These are phyloP conservation scores for Chenopodium berlandieri DNA, from an alignment of 148 eudicot genomes.

Conservation along the genomic window DNA sequence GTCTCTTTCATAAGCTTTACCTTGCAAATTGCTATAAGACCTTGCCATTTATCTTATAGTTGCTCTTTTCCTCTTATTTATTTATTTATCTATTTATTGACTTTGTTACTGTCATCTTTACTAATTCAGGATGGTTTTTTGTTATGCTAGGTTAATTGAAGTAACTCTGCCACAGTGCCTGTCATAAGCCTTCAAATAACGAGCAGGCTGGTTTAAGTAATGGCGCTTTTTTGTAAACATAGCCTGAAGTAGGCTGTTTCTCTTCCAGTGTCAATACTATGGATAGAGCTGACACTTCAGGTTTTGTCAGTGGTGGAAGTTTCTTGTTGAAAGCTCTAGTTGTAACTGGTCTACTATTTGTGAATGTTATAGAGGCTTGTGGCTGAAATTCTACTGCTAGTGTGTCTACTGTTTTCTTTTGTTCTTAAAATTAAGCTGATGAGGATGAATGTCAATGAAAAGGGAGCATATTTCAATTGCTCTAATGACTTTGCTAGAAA, in stretches of 20 bases:
- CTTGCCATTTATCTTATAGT: neutral
- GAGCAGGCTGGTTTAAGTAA: neutral
- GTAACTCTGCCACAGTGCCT: neutral
- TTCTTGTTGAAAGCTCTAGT: slow-evolving; percentile 34
- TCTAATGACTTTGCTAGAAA: slow-evolving; percentile 32
- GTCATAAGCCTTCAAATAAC: neutral
- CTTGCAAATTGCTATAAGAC: neutral
- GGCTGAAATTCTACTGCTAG: slow-evolving; percentile 27
- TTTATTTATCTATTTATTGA: neutral
- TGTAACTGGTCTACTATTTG: slow-evolving; percentile 33
- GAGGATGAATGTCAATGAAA: slow-evolving; percentile 52
- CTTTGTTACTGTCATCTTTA: neutral
- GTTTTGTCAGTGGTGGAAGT: slow-evolving; percentile 84
- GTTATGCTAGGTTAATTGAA: slow-evolving; percentile 7
- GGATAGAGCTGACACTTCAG: slow-evolving; percentile 84
- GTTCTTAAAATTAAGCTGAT: slow-evolving; percentile 15
- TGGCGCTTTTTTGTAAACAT: slow-evolving; percentile 5
- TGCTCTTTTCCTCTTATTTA: neutral
- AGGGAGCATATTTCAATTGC: slow-evolving; percentile 35
- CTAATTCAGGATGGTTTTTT: neutral
- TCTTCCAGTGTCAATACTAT: slow-evolving; percentile 28
- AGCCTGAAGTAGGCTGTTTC: slow-evolving; percentile 10
- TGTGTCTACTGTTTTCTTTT: slow-evolving; percentile 21
- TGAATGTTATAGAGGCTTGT: slow-evolving; percentile 31
- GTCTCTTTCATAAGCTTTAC: neutral